Percentiles rank a stretch among this genome's conserved stretches.
These are phyloP conservation scores for Pestalotiopsis sp. DNA, from an alignment of 2,329 filamentous ascomycete species.

Conservation along the genomic window DNA sequence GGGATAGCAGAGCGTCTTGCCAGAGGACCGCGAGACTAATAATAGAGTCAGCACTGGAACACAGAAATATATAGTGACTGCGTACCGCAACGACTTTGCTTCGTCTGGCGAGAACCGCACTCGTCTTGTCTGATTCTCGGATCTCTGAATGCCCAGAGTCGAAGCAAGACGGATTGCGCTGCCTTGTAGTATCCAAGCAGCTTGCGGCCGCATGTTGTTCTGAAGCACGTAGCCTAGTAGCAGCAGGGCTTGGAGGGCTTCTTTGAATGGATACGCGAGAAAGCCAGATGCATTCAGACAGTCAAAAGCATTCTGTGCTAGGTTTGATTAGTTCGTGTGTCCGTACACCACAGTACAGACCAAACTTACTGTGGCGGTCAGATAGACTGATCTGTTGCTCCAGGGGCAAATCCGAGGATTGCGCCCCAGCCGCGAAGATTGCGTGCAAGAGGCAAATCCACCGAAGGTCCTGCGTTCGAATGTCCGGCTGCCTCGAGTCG, in stretches of 20 bases:
- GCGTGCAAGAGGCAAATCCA: neutral
- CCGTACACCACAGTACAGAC: rapidly evolving
- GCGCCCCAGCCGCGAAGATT: neutral
- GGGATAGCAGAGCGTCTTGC: neutral
- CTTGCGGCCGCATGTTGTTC: neutral
- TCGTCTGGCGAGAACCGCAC: neutral
- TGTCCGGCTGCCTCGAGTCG: neutral
- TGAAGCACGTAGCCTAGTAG: neutral
- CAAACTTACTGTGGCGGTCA: neutral
- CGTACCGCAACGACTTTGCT: neutral
- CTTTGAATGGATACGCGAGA: neutral
- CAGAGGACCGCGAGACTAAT: neutral
- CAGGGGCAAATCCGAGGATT: neutral
- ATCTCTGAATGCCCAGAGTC: neutral
- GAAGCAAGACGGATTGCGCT: neutral
- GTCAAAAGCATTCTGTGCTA: neutral
- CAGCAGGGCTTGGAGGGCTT: neutral
- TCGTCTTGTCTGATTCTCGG: neutral
- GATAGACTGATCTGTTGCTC: neutral
- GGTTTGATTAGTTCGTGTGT: no score
- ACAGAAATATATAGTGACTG: no score
- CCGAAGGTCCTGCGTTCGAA: neutral
- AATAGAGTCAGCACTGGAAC: neutral
- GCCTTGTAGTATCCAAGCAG: neutral
- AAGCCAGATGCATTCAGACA: neutral